A percentile compares a stretch with the other conserved stretches of the same genome.
Evolutionary conservation across 1,139 yeast genomes (phyloP).

Genomic region (Starmera stellimalicola): DNA sequence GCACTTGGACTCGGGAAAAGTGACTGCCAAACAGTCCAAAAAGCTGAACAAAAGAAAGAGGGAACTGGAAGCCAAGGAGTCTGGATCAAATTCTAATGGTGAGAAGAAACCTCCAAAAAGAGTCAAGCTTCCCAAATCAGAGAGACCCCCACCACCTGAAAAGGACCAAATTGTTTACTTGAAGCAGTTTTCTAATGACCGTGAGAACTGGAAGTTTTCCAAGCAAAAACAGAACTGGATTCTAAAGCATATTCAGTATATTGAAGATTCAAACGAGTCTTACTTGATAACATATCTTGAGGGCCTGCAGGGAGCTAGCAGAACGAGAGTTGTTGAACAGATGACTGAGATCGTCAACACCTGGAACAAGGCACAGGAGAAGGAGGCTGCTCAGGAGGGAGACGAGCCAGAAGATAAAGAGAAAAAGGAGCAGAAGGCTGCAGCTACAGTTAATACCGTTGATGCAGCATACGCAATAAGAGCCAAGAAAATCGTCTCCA

Average conservation of each 20-base stretch:
- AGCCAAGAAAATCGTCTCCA: conserved; percentile 30
- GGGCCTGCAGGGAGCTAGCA: conserved; percentile 69
- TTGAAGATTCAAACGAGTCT: conserved; percentile 47
- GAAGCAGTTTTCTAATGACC: conserved; percentile 52
- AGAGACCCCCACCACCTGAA: conserved; percentile 67
- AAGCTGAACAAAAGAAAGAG: conserved; percentile 31
- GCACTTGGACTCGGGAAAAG: conserved; percentile 36
- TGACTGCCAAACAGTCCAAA: conserved; percentile 39
- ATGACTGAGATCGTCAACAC: conserved; percentile 36
- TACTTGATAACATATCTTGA: conserved; percentile 50
- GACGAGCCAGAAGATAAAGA: conserved; percentile 8
- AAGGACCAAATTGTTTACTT: conserved; percentile 75
- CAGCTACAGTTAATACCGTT: conserved; percentile 9
- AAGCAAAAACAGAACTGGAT: conserved; percentile 95
- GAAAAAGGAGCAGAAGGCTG: conserved; percentile 14
- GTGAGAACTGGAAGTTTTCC: conserved; percentile 77
- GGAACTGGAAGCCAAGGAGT: conserved; percentile 14
- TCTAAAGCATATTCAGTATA: conserved; percentile 50
- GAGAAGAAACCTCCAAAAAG: conserved; percentile 59
- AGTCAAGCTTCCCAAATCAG: conserved; percentile 63
- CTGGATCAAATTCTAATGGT: conserved; percentile 3
- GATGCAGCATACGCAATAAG: conserved; percentile 31
- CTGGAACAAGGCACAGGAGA: conserved; percentile 42
- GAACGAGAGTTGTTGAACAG: conserved; percentile 46
- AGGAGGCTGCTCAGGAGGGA: conserved; percentile 6